Evolutionary conservation across 2,329 filamentous ascomycete genomes (phyloP), one percentile per base, ranked within the genome.

Genomic region (Calonectria multiphialidica): DNA sequence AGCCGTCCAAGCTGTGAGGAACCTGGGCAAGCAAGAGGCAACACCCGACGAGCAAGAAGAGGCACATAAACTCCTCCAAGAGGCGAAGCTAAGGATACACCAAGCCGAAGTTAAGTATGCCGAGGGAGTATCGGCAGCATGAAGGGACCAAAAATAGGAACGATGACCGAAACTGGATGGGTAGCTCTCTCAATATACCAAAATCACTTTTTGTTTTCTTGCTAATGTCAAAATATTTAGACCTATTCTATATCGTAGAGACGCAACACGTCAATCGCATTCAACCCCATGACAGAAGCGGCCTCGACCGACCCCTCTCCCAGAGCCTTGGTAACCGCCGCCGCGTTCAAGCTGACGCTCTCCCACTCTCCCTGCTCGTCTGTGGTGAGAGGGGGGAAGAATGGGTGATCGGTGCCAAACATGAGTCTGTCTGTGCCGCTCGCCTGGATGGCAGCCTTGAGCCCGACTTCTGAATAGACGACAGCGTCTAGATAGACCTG

Each of bases 401-500:
- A 96, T 0, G 94, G 94, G 81, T 96, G 93, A 81, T 96, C 94
- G 0, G 94, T 96, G 30, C 94, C 94, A 83, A 96, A 96, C 87
- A 96, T 90, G 63, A 96, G 84, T 71, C 93, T 87, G 77, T 95
- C 93, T 0, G 87, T 86, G 0, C 93, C 93, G 72, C 89, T 87
- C 0, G 92, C 93, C 25, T 92, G 89, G 2, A 94, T 88, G 0
- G 94, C 94, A 1, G 93, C 93, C 77, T 89, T 91, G 69, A 96
- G 82, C 0, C 93, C 94, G 12, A 94, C 91, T 57, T 93, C 91
- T 0, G 93, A 94, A 82, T 97, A 95, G 8, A 97, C 90, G 16
- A 98, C 95, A 0, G 95, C 95, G 83, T 98, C 95, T 1, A 98
- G 89, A 81, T 95, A 97, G 55, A 98, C 90, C 84, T 98, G 97